Base-by-base conservation (phyloP, 2,329 filamentous ascomycete species). In the Reticulascus tulasneorum region DNA sequence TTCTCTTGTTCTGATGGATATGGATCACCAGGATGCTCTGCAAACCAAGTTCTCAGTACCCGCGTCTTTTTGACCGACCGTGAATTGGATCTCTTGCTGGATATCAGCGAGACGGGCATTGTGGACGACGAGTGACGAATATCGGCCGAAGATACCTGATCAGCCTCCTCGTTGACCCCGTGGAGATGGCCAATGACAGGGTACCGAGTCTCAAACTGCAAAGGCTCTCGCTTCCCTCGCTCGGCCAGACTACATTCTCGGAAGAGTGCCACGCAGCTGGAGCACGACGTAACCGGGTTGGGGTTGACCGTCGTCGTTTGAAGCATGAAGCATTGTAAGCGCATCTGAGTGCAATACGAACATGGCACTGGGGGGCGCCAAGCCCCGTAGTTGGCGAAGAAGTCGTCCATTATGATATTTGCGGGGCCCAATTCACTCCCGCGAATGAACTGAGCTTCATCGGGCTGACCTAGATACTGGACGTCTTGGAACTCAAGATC, bases 1-100 rank as follows among this genome's bases (percentile, higher is more conserved):
- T 71, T 72, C 33, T 73, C 63, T 8, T 67, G 60, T 18, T 72
- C 66, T 2, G 59, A 62, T 3, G 70, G 69, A 42, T 74, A 73
- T 3, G 70, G 70, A 26, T 63, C 56, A 24, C 69, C 63, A 9
- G 66, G 53, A 34, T 74, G 62, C 15, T 52, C 52, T 6, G 61
- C 52, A 36, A 69, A 69, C 70, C 70, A 73, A 19, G 64, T 59
- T 20, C 64, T 58, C 18, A 73, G 43, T 1, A 67, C 50, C 18
- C 66, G 58, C 2, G 68, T 71, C 50, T 65, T 70, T 35, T 64
- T 53, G 3, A 69, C 58, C 7, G 67, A 68, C 7, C 66, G 58
- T 4, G 62, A 60, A 23, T 60, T 65, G 9, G 48, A 46, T 11
- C 58, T 46, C 35, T 59, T 66, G 15, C 49, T 48, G 0, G 51